Evolutionary conservation across 1,139 yeast genomes (phyloP).

Genomic region (Lodderomyces metapsilosis): DNA sequence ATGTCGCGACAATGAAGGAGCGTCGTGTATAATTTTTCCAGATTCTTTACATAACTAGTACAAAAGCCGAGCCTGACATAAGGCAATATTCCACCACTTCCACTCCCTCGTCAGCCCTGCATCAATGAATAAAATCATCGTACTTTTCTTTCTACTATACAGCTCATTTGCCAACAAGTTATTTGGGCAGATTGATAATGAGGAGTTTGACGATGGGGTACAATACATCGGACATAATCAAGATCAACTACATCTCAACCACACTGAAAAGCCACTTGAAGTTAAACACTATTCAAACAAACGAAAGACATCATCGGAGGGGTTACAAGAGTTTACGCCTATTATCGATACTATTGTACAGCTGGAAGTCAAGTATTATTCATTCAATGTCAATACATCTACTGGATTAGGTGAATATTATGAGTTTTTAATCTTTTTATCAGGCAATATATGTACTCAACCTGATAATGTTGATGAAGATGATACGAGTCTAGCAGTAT

Average conservation of each 20-base stretch:
- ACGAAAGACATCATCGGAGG: conserved; percentile 17
- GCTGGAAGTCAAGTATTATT: conserved; percentile 41
- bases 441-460: conserved; percentile 58
- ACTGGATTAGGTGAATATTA: conserved; percentile 48
- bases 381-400: conserved; percentile 46
- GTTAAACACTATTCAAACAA: conserved; percentile 2
- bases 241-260: neutral
- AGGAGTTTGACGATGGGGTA: neutral
- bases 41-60: no score
- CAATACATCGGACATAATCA: neutral
- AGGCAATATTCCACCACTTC: no score
- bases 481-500: conserved; percentile 45
- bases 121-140: neutral
- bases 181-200: neutral
- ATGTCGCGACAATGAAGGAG: no score
- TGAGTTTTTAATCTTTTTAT: conserved; percentile 54
- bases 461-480: conserved; percentile 33
- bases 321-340: conserved; percentile 46
- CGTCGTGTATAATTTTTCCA: no score
- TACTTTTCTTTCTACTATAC: conserved; percentile 1
- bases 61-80: no score
- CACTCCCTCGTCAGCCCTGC: no score
- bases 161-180: neutral
- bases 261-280: neutral
- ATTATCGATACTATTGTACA: conserved; percentile 37